A percentile compares a stretch with the other conserved stretches of the same genome.
These are phyloP conservation scores for Ephemerocybe angulata DNA, from an alignment of 768 basidiomycete genomes.

Conservation along the genomic window DNA sequence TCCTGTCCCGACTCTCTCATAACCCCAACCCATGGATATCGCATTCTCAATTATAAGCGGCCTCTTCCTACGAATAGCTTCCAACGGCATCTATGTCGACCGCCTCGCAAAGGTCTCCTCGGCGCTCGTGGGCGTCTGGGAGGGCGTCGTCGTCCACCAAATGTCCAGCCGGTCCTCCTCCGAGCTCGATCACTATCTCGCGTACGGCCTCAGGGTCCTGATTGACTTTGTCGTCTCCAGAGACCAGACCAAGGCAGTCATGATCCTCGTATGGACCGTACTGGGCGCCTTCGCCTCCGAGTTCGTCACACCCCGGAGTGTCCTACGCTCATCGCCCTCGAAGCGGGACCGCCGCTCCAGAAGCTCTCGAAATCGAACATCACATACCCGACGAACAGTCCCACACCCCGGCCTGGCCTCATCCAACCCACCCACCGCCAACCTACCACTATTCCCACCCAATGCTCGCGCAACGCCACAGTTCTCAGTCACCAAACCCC, in stretches of 20 bases:
- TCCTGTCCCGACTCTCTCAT: neutral
- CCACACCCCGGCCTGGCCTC: constrained; percentile 11
- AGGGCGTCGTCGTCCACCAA: constrained; percentile 41
- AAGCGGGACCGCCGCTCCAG: constrained; percentile 27
- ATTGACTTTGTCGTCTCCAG: constrained; percentile 41
- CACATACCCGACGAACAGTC: constrained; percentile 27
- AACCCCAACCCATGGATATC: constrained; percentile 35
- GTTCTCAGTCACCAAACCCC: constrained; percentile 25
- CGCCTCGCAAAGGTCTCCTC: constrained; percentile 27
- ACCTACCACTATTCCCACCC: constrained; percentile 17
- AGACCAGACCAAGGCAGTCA: constrained; percentile 26
- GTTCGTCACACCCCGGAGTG: constrained; percentile 24
- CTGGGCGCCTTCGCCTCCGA: constrained; percentile 34
- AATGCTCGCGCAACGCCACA: constrained; percentile 16
- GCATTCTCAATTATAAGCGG: constrained; percentile 37
- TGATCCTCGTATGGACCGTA: constrained; percentile 37
- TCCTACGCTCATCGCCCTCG: constrained; percentile 13
- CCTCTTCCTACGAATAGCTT: constrained; percentile 35
- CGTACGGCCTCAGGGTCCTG: constrained; percentile 40
- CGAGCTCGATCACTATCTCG: constrained; percentile 37
- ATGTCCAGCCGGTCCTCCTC: constrained; percentile 29
- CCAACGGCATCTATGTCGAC: constrained; percentile 25
- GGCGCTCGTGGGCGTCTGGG: constrained; percentile 40
- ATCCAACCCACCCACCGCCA: constrained; percentile 15
- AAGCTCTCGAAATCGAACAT: constrained; percentile 24